Evolutionary conservation across 1,139 yeast species (phyloP).

Genomic region (Nakaseomyces sp.): DNA sequence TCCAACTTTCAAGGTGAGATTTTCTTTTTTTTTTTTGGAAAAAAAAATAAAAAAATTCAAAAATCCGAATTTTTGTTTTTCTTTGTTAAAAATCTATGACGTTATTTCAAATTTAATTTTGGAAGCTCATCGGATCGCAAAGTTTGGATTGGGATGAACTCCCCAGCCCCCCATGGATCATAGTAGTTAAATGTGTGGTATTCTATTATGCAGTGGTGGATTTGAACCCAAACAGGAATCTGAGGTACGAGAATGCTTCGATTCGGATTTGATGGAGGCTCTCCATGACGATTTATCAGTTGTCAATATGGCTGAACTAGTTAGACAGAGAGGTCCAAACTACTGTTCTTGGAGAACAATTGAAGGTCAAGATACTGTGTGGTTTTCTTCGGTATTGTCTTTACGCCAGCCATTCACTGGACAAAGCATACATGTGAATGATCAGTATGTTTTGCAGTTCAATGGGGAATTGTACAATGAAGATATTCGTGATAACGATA

Average conservation of each 20-base stretch:
- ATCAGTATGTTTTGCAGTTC: conserved; percentile 49
- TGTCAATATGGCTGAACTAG: conserved; percentile 27
- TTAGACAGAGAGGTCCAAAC: conserved; percentile 51
- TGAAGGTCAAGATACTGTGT: conserved; percentile 15
- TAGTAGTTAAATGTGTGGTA: conserved; percentile 6
- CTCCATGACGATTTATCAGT: neutral
- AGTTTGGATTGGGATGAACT: too few relatives aligned
- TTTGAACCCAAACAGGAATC: neutral
- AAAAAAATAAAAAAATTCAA: too few relatives aligned
- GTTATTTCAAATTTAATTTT: too few relatives aligned
- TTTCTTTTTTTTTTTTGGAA: too few relatives aligned
- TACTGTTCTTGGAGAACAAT: conserved; percentile 28
- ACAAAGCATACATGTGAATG: conserved; percentile 49
- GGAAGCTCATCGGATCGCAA: too few relatives aligned
- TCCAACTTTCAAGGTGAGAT: too few relatives aligned
- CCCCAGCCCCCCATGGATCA: too few relatives aligned
- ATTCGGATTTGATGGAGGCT: neutral
- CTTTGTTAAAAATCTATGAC: too few relatives aligned
- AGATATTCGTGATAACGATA: conserved; percentile 45
- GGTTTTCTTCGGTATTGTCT: conserved; percentile 61
- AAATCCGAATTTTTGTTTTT: too few relatives aligned
- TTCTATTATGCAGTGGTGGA: conserved; percentile 1
- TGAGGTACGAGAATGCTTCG: neutral
- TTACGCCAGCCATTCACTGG: conserved; percentile 65
- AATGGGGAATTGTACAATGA: conserved; percentile 80